Conservation (phyloP, 139 green algal genomes). For the Pseudopediastrum boryanum region DNA sequence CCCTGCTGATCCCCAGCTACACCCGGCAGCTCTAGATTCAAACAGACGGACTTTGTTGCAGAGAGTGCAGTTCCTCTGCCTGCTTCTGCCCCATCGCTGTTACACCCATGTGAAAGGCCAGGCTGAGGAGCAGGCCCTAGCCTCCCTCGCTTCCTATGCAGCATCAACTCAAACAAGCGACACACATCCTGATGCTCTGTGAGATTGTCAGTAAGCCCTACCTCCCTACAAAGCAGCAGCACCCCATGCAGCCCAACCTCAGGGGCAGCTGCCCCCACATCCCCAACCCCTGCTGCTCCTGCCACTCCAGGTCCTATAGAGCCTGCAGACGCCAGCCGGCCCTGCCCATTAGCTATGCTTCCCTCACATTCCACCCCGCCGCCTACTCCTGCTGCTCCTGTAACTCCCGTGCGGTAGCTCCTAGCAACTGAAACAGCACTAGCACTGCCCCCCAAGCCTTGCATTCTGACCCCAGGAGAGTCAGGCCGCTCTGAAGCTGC, state of each 20-base stretch:
- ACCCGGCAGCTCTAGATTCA: no score
- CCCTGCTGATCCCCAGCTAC: neutral
- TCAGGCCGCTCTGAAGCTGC: no score
- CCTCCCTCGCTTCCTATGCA: conserved; percentile 33
- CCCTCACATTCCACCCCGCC: no score
- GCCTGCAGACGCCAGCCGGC: no score
- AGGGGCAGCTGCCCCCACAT: neutral
- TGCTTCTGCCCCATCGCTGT: neutral
- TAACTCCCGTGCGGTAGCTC: no score
- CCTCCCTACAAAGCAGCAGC: conserved; percentile 26
- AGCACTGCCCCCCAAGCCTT: no score
- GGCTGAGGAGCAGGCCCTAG: conserved; percentile 11
- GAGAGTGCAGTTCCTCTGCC: neutral
- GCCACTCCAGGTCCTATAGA: no score
- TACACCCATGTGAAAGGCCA: neutral
- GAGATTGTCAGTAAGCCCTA: conserved; percentile 25
- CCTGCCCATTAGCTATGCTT: no score
- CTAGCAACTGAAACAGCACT: no score
- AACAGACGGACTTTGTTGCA: no score
- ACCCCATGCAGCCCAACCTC: conserved; percentile 20
- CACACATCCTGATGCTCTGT: conserved; percentile 27
- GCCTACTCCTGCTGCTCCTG: no score
- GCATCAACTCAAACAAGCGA: conserved; percentile 16
- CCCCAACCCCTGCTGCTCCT: neutral
- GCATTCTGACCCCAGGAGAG: no score